A percentile compares a stretch with the other conserved stretches of the same genome.
phyloP scores from a whole-genome alignment of 2,329 filamentous ascomycete species.

The Didymella keratinophila region DNA sequence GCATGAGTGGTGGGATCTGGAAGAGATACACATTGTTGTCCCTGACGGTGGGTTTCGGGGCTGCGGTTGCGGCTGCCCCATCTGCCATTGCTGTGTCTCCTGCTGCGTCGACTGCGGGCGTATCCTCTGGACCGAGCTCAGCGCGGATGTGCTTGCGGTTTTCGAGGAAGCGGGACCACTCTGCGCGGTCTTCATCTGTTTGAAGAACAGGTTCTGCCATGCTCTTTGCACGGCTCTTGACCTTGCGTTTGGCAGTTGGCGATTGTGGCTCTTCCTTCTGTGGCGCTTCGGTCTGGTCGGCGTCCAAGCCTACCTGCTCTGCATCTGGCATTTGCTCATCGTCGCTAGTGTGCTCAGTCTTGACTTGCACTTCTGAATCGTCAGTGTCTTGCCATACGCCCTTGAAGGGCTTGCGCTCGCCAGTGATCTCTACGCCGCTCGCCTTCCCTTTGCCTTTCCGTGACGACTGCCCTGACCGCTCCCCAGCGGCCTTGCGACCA shows the following conservation, averaged over 20 bases:
- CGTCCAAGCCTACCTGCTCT: conserved; percentile 35
- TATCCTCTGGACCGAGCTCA: conserved; percentile 56
- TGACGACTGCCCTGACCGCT: conserved; percentile 28
- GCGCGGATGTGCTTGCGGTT: conserved; percentile 57
- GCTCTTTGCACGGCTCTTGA: conserved; percentile 30
- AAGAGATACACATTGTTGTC: conserved; percentile 68
- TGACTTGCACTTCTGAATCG: conserved; percentile 54
- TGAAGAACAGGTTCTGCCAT: conserved; percentile 55
- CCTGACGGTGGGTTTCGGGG: conserved; percentile 45
- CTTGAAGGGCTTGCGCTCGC: conserved; percentile 53
- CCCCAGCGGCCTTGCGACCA: conserved; percentile 30
- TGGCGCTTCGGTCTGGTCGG: conserved; percentile 16
- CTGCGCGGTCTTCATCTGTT: conserved; percentile 61
- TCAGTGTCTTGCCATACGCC: conserved; percentile 56
- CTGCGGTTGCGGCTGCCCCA: conserved; percentile 23
- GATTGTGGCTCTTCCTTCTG: conserved; percentile 43
- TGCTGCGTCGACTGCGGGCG: conserved; percentile 45
- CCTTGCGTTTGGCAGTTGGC: conserved; percentile 45
- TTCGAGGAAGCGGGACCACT: conserved; percentile 58
- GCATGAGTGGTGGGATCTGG: conserved; percentile 70
- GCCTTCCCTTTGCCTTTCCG: conserved; percentile 52
- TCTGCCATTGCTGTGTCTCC: conserved; percentile 53
- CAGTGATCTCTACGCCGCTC: conserved; percentile 55
- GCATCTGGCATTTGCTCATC: conserved; percentile 49
- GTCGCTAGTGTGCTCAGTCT: conserved; percentile 62